Evolutionary conservation across 1,284 basidiomycete species (phyloP).

Genomic region (Sanghuangporus weigelae): DNA sequence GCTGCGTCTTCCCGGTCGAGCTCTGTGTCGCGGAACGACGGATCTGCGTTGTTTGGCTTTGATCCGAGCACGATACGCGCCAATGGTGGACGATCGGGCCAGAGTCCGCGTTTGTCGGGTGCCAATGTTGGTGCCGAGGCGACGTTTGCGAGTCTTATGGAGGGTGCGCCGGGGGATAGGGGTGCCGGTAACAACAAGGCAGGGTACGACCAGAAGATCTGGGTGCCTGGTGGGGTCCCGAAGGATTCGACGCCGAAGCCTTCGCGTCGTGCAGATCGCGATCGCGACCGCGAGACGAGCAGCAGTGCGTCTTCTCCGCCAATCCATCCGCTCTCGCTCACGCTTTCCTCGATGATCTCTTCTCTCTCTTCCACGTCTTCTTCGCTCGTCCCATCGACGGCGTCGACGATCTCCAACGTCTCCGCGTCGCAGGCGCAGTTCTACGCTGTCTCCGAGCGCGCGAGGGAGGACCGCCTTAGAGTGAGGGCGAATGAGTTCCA

Average conservation of each 20-base stretch:
- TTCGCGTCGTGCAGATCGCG: conserved; percentile 11
- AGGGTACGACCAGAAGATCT: conserved; percentile 7
- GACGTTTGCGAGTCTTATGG: conserved; percentile 14
- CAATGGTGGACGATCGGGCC: neutral
- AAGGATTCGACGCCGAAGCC: conserved; percentile 13
- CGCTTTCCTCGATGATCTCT: conserved; percentile 3
- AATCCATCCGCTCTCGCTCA: conserved; percentile 12
- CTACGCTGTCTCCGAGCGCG: conserved; percentile 14
- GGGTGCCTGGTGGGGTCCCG: conserved; percentile 5
- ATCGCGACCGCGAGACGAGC: neutral
- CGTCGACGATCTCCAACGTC: neutral
- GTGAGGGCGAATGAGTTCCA: conserved; percentile 16
- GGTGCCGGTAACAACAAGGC: neutral
- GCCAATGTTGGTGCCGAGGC: neutral
- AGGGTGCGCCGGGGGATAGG: conserved; percentile 1
- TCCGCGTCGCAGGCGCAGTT: conserved; percentile 10
- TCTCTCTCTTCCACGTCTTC: conserved; percentile 5
- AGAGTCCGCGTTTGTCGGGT: neutral
- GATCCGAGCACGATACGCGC: conserved; percentile 14
- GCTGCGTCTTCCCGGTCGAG: conserved; percentile 15
- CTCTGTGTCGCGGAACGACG: conserved; percentile 12
- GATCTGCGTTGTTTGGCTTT: neutral
- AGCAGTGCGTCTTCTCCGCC: conserved; percentile 10
- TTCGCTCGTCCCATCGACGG: neutral
- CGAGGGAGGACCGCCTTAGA: conserved; percentile 12